phyloP scores from a whole-genome alignment of 176 grass and related monocot species.

The Elaeis guineensis region DNA sequence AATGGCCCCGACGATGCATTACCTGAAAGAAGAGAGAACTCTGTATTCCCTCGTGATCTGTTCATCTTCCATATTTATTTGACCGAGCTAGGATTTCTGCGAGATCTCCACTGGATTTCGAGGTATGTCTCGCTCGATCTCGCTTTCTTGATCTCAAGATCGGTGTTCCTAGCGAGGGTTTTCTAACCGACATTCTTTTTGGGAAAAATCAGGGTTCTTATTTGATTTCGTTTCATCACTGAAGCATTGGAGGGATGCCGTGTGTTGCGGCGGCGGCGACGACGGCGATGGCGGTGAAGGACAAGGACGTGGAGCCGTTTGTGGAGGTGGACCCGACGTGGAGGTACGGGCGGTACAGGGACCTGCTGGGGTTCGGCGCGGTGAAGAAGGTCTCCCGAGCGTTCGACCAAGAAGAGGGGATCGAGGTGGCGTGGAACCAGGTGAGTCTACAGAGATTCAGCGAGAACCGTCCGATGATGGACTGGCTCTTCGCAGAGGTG shows the following conservation, averaged over 20 bases:
- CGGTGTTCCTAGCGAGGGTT: too few relatives aligned
- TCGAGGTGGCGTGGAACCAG: conserved; percentile 97
- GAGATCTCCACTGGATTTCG: too few relatives aligned
- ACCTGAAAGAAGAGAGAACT: conserved; percentile 6
- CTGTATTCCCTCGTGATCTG: conserved; percentile 11
- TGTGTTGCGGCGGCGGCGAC: not conserved
- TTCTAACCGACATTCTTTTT: too few relatives aligned
- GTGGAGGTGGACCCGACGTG: conserved; percentile 88
- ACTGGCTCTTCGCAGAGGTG: conserved; percentile 71
- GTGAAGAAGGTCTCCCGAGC: conserved; percentile 93
- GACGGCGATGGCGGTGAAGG: too few relatives aligned
- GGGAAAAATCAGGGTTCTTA: not conserved
- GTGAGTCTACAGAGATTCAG: conserved; percentile 48
- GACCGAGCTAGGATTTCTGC: not conserved
- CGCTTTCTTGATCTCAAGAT: too few relatives aligned
- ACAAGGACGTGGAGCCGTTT: conserved; percentile 55
- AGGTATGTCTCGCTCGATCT: too few relatives aligned
- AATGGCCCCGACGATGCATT: conserved; percentile 2
- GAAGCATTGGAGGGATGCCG: too few relatives aligned
- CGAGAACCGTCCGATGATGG: conserved; percentile 48
- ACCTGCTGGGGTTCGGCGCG: conserved; percentile 62
- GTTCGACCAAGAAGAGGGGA: conserved; percentile 96
- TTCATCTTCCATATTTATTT: conserved; percentile 2
- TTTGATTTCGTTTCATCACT: too few relatives aligned
- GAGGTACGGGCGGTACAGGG: conserved; percentile 70